Evolutionary conservation across 257 asterid genomes (phyloP), one percentile per base, ranked within the genome.

Genomic region (Cordia subcordata): DNA sequence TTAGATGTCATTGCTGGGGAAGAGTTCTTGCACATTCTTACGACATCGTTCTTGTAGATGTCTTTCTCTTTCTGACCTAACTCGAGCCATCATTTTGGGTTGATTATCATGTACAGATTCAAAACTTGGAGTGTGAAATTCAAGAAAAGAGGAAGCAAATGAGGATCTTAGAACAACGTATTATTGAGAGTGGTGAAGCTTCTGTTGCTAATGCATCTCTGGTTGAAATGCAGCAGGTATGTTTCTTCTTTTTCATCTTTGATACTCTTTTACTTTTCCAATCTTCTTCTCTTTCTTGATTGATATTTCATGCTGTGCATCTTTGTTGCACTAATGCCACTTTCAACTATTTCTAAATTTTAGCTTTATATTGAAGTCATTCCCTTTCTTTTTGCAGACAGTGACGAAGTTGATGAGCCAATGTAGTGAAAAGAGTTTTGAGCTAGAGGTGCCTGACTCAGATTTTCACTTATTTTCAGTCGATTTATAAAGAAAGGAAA

Each of bases 211-310:
- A 77, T 74, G 84, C 96, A 45, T 85, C 97, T 62, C 67, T 87
- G 57, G 85, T 77, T 68, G 96, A 93, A 81, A 80, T 85, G 97
- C 95, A 93, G 77, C 95, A 93, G 99, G 99, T 93, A 55, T 54
- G 47, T 56, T 53, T 35, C 60, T 68, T 66, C 39, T 33, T 67
- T 53, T 18, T 44, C 33, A 18, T 27, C 44, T 57, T 1, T 14
- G 27, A 13, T 23, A 14, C 46, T 11, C 8, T 49, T 19, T 62
- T 45, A 11, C 38, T 40, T 16, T 37, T 1, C n/a, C 46, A 13
- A 45, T 50, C 23, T 46, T 18, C 32, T 20, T 21, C 21, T 11
- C 38, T 21, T 14, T 53, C 17, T 53, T 13, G 33, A 20, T 11
- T 20, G 15, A 20, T 53, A 4, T 8, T n/a, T n/a, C n/a, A n/a